phyloP scores from a whole-genome alignment of 768 basidiomycete species.

The Trametes gibbosa region DNA sequence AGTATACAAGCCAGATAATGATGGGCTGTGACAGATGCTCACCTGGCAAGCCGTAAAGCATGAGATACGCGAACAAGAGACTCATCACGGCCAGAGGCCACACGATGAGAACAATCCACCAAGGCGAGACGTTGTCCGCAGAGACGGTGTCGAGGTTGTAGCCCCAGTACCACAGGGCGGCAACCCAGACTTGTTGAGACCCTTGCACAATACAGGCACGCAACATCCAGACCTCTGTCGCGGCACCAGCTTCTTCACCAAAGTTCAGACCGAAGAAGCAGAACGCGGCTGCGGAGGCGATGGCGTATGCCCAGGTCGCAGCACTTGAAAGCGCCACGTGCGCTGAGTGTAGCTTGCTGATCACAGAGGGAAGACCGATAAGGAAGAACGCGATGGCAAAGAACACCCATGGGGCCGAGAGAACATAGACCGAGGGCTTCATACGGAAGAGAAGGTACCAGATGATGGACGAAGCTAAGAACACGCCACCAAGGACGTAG shows the following conservation, averaged over 20 bases:
- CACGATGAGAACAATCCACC: slow-evolving; percentile 78
- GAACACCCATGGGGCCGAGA: slow-evolving; percentile 88
- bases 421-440: slow-evolving; percentile 83
- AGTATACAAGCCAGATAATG: slow-evolving; percentile 1
- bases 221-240: slow-evolving; percentile 91
- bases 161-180: slow-evolving; percentile 96
- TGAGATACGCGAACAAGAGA: slow-evolving; percentile 75
- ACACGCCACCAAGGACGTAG: slow-evolving; percentile 88
- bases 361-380: slow-evolving; percentile 82
- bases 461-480: slow-evolving; percentile 78
- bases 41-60: slow-evolving; percentile 88
- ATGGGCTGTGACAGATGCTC: slow-evolving; percentile 16
- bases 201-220: slow-evolving; percentile 93
- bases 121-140: slow-evolving; percentile 60
- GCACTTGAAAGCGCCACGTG: slow-evolving; percentile 69
- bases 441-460: slow-evolving; percentile 91
- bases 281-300: slow-evolving; percentile 92
- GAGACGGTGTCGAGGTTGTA: slow-evolving; percentile 61
- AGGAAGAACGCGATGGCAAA: slow-evolving; percentile 89
- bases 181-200: slow-evolving; percentile 94
- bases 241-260: slow-evolving; percentile 95
- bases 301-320: slow-evolving; percentile 89
- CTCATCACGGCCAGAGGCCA: slow-evolving; percentile 82
- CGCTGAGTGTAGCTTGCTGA: slow-evolving; percentile 51
- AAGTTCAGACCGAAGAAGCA: slow-evolving; percentile 94